Base-by-base conservation (phyloP, 1,139 yeast genomes). In the Komagataea norvegica region DNA sequence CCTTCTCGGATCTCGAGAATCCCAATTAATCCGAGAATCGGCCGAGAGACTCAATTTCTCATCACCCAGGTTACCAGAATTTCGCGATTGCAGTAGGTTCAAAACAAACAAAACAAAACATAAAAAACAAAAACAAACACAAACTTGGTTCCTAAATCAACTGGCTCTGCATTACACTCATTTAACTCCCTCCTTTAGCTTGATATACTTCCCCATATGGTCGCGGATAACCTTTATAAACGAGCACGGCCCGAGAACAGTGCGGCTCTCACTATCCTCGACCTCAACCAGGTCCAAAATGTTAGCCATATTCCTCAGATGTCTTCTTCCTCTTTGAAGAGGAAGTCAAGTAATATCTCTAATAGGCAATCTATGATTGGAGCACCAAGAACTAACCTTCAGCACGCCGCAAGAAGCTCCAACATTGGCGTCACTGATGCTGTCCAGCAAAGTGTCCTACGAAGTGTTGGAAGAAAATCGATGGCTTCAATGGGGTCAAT, bases 331-430 rank as follows among this genome's bases (percentile, higher is more conserved):
- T 26, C 38, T 5, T 14, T 50, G 36, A 52, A 51, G 32, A 48
- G 52, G 40, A 35, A 43, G 20, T 49, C 52, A 1, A 45, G 43
- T 15, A 38, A 51, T 30, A 28, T 37, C 5, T 49, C 56, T 2
- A 48, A 46, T 3, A 46, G 57, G 17, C 57, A 51, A 31, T 53
- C 57, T 3, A 41, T 51, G 44, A 52, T 49, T 28, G 56, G 56
- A 11, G 54, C 54, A 3, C 51, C 54, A 29, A 41, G 57, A 31
- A 45, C 48, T 3, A 36, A 35, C 19, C 20, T 3, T 6, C 27
- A 22, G 0, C 44, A 33, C 9, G 19, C 37, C 1, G 17, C 38
- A 4, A 48, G 57, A 44, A 35, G 43, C 7, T 53, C 57, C 3
- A 48, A 42, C 3, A 36, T 43, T 0, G 57, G 55, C 3, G 16